Evolutionary conservation across 1,284 basidiomycete species (phyloP).

Genomic region (Acaromyces ingoldii): DNA sequence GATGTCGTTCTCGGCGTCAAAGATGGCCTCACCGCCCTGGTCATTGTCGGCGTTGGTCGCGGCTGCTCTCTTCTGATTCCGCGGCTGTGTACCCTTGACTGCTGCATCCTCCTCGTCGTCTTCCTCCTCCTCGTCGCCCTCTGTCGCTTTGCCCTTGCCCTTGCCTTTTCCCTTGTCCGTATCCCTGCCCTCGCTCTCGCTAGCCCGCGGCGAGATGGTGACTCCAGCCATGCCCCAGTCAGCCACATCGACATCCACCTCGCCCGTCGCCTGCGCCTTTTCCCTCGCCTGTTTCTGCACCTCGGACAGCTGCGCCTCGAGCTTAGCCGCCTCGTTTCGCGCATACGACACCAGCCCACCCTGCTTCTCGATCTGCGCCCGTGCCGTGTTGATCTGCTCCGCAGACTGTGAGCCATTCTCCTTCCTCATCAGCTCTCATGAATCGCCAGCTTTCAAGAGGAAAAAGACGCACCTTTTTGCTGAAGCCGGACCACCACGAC

Average conservation of each 20-base stretch:
- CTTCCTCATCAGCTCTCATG: not conserved
- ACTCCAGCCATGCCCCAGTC: too few species aligned
- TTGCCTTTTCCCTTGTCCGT: constrained; percentile 2
- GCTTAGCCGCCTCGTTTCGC: constrained; percentile 24
- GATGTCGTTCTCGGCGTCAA: constrained; percentile 2
- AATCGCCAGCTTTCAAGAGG: not conserved
- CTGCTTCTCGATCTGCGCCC: constrained; percentile 31
- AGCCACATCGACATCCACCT: too few species aligned
- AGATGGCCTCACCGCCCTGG: not conserved
- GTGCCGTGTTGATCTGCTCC: constrained; percentile 23
- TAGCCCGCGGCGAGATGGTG: too few species aligned
- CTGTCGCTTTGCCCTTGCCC: constrained; percentile 1
- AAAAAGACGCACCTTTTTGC: constrained; percentile 26
- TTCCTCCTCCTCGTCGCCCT: not conserved
- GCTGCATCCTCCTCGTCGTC: not conserved
- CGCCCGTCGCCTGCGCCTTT: constrained; percentile 10
- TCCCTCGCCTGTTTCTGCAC: constrained; percentile 33
- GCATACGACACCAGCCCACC: constrained; percentile 39
- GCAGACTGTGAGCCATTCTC: constrained; percentile 17
- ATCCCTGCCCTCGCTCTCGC: constrained; percentile 4
- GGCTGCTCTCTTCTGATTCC: not conserved
- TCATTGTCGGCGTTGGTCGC: not conserved
- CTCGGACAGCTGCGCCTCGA: constrained; percentile 37
- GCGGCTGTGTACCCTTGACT: not conserved
- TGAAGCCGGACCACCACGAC: constrained; percentile 43